A percentile compares a stretch with the other conserved stretches of the same genome.
These are phyloP conservation scores for Acer saccharum DNA, from an alignment of 345 rosid species.

Conservation along the genomic window DNA sequence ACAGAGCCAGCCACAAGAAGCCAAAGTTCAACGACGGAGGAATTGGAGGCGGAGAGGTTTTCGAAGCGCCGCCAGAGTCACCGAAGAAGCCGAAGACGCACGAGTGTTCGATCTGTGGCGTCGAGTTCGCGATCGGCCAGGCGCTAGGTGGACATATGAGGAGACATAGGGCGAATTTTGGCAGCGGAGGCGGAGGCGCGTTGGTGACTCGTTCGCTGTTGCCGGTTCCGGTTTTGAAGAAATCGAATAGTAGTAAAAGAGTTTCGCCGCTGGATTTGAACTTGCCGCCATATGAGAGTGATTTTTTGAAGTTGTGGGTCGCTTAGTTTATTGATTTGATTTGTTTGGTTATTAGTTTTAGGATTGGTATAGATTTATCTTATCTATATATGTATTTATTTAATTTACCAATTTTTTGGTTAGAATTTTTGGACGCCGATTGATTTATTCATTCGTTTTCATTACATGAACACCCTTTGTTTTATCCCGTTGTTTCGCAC, in stretches of 20 bases:
- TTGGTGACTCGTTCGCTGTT: slow-evolving; percentile 32
- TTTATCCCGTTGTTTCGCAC: no score
- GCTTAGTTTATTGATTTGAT: slow-evolving; percentile 11
- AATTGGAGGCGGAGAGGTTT: slow-evolving; percentile 23
- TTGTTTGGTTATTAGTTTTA: slow-evolving; percentile 19
- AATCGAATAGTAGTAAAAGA: slow-evolving; percentile 53
- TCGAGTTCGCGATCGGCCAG: slow-evolving; percentile 79
- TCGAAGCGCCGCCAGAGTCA: slow-evolving; percentile 25
- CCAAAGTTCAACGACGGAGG: slow-evolving; percentile 25
- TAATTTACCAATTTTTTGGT: not conserved
- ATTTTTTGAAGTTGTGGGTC: slow-evolving; percentile 55
- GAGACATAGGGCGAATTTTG: slow-evolving; percentile 51
- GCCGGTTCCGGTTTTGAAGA: slow-evolving; percentile 58
- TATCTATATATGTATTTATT: not conserved
- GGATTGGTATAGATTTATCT: not conserved
- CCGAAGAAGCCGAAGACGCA: slow-evolving; percentile 66
- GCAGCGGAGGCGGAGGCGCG: slow-evolving; percentile 7
- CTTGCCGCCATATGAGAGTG: slow-evolving; percentile 59
- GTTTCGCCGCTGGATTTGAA: slow-evolving; percentile 66
- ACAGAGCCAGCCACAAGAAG: slow-evolving; percentile 88
- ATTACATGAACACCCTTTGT: not conserved
- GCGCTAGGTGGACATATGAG: slow-evolving; percentile 99
- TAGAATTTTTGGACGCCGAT: slow-evolving; percentile 4
- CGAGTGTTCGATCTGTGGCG: slow-evolving; percentile 85
- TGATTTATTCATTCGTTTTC: slow-evolving; percentile 13